Conservation (phyloP, 176 grass and related monocot species). For the Puccinellia tenuiflora region DNA sequence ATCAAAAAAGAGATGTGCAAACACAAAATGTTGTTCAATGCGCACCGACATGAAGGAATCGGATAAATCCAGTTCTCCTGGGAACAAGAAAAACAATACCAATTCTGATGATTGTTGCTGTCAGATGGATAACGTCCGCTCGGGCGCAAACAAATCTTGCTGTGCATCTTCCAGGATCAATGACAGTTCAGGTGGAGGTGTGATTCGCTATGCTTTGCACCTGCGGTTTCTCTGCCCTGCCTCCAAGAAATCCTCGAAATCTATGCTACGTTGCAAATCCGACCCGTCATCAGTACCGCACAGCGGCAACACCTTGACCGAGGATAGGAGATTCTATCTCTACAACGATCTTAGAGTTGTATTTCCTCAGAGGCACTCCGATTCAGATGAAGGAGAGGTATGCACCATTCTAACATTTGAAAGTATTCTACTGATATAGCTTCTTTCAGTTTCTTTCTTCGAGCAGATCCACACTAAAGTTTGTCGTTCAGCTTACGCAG, state of each 20-base stretch:
- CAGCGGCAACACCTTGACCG: neutral
- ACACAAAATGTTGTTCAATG: slow-evolving; percentile 4
- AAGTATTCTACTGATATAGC: neutral
- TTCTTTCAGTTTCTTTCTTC: neutral
- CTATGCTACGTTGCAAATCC: slow-evolving; percentile 74
- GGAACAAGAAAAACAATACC: slow-evolving; percentile 26
- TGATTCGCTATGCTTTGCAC: slow-evolving; percentile 87
- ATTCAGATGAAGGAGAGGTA: slow-evolving; percentile 97
- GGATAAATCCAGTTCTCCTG: slow-evolving; percentile 30
- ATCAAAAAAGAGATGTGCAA: slow-evolving; percentile 23
- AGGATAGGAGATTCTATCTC: slow-evolving; percentile 73
- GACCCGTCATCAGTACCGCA: slow-evolving; percentile 48
- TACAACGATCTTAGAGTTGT: slow-evolving; percentile 98
- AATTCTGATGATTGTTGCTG: slow-evolving; percentile 36
- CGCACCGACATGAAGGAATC: slow-evolving; percentile 29
- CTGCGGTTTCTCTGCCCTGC: slow-evolving; percentile 74
- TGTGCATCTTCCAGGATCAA: slow-evolving; percentile 58
- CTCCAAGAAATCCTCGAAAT: slow-evolving; percentile 59
- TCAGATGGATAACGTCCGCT: slow-evolving; percentile 20
- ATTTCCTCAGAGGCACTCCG: slow-evolving; percentile 92
- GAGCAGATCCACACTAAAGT: neutral
- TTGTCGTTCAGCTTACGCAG: neutral
- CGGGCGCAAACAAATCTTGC: slow-evolving; percentile 31
- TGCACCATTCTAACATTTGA: neutral
- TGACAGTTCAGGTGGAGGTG: slow-evolving; percentile 45